Percentiles rank a stretch among this genome's conserved stretches.
phyloP scores from a whole-genome alignment of 805 yeast genomes.

The Yueomyces sinensis region DNA sequence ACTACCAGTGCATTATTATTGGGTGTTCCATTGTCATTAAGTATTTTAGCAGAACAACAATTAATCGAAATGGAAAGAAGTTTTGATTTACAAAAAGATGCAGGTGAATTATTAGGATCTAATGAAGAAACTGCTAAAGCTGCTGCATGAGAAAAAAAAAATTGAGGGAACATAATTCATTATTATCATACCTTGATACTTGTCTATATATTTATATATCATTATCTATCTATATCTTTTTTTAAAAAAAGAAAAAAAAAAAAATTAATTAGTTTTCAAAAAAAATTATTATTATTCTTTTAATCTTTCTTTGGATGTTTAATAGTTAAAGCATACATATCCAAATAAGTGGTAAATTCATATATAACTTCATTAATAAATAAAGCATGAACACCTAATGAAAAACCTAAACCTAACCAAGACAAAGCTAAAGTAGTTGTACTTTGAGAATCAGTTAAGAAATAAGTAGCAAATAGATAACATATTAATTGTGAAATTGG shows the following conservation, averaged over 20 bases:
- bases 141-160: not conserved
- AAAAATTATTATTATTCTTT: no score
- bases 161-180: not conserved
- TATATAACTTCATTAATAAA: conserved; percentile 69
- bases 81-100: conserved; percentile 67
- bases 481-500: conserved; percentile 38
- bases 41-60: conserved; percentile 87
- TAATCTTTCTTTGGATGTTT: conserved; percentile 54
- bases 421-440: conserved; percentile 37
- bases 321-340: conserved; percentile 74
- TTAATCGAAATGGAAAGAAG: conserved; percentile 89
- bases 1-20: conserved; percentile 73
- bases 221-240: no score
- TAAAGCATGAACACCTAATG: conserved; percentile 56
- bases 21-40: conserved; percentile 86
- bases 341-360: conserved; percentile 72
- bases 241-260: no score
- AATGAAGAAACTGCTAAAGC: conserved; percentile 27
- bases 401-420: conserved; percentile 54
- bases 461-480: conserved; percentile 14
- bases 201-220: no score
- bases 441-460: conserved; percentile 24
- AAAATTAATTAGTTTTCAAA: not conserved
- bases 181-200: no score
- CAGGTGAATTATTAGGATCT: conserved; percentile 61